phyloP scores from a whole-genome alignment of 2,329 filamentous ascomycete genomes.

The Aurifilum marmelostoma region DNA sequence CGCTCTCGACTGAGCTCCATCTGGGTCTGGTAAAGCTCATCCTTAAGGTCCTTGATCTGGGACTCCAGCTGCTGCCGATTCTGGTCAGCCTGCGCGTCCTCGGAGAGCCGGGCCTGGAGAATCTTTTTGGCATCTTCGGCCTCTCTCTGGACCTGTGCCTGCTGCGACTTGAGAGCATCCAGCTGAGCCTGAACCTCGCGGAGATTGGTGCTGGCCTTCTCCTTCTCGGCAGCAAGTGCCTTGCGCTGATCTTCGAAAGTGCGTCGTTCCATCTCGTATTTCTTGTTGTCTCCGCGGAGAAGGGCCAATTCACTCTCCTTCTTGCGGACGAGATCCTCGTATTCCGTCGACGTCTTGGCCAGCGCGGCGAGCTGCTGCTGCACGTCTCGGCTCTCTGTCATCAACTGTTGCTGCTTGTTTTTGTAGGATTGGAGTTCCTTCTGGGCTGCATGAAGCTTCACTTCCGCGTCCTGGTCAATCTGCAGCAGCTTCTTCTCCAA shows the following conservation, averaged over 20 bases:
- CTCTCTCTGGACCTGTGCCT: slow-evolving; percentile 83
- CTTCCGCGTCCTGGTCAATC: slow-evolving; percentile 84
- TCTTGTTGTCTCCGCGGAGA: slow-evolving; percentile 81
- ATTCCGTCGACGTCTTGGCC: slow-evolving; percentile 89
- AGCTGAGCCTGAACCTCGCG: slow-evolving; percentile 87
- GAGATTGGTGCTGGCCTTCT: slow-evolving; percentile 74
- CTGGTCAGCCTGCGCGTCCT: slow-evolving; percentile 83
- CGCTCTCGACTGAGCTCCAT: slow-evolving; percentile 88
- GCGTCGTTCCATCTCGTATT: slow-evolving; percentile 78
- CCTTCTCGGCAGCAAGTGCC: slow-evolving; percentile 73
- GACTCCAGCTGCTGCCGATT: slow-evolving; percentile 81
- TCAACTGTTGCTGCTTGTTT: slow-evolving; percentile 73
- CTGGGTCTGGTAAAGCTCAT: slow-evolving; percentile 81
- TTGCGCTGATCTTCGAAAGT: slow-evolving; percentile 79
- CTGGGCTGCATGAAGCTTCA: slow-evolving; percentile 76
- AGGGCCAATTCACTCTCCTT: slow-evolving; percentile 93
- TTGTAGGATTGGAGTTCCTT: slow-evolving; percentile 80
- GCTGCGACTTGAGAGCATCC: slow-evolving; percentile 83
- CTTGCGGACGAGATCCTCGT: slow-evolving; percentile 88
- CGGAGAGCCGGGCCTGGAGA: slow-evolving; percentile 84
- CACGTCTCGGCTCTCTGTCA: slow-evolving; percentile 79
- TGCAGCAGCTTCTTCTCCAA: slow-evolving; percentile 82
- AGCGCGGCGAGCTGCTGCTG: slow-evolving; percentile 85
- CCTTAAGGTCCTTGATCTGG: slow-evolving; percentile 86
- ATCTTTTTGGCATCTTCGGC: slow-evolving; percentile 84